Evolutionary conservation across 768 basidiomycete genomes (phyloP), one percentile per base, ranked within the genome.

Genomic region (Russula earlei): DNA sequence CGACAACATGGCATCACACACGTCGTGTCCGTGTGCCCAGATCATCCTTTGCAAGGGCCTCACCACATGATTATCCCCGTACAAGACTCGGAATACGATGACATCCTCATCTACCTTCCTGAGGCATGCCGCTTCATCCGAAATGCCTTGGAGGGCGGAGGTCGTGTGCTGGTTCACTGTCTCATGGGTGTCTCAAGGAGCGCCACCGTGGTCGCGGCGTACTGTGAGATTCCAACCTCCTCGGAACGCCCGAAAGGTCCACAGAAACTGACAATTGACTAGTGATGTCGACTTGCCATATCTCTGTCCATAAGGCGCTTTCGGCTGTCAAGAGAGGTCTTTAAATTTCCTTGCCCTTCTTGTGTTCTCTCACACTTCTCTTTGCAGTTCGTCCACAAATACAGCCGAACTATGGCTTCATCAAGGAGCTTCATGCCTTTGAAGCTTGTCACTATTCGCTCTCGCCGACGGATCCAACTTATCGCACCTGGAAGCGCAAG

Each of bases 1-100:
- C 59, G 80, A 48, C 85, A 88, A 68, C 81, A 82, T 62, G 79
- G 80, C 57, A 84, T 91, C 58, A 87, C 85, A 5, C 88, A 91
- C 69, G 81, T 90, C 49, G 67, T 91, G 17, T 89, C 87, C 44
- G 86, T 88, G 52, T 89, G 88, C 64, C 68, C 71, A 34, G 88
- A 91, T 52, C 61, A 54, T 48, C 50, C 66, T 55, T 74, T 75
- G 5, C 85, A 87, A 48, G 85, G 84, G 20, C 75, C 85, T 49
- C 69, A 68, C 45, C 88, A 90, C 67, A 72, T 84, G 70, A 83
- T 84, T 55, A 83, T 91, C 64, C 73, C 78, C 54, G 77, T 78
- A 19, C 68, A 79, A 60, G 77, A 78, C 63, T 73, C 72, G 0
- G 75, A 77, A 60, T 74, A 74, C 41, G 77, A 76, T 54, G 75